Evolutionary conservation across 176 grass and related monocot genomes (phyloP).

Genomic region (Otatea glauca): DNA sequence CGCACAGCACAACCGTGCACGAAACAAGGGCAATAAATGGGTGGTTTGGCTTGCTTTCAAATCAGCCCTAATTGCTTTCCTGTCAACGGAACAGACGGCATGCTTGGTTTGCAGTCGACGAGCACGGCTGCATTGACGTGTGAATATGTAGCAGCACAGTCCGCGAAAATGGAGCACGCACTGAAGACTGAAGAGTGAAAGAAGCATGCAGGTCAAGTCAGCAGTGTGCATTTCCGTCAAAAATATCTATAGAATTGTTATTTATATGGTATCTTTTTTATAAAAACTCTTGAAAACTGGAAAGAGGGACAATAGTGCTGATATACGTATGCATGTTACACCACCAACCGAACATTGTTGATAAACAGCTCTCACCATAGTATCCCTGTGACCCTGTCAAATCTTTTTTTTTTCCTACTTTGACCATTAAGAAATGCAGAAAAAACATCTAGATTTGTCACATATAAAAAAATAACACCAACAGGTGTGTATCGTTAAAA

Average conservation of each 20-base stretch:
- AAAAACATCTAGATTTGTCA: background rate
- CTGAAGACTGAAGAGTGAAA: background rate
- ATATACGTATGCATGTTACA: background rate
- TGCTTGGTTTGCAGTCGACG: slow-evolving; percentile 27
- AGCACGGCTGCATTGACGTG: slow-evolving; percentile 12
- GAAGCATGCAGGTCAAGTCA: background rate
- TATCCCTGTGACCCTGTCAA: background rate
- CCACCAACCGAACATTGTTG: background rate
- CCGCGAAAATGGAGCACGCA: background rate
- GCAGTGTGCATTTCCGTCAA: background rate
- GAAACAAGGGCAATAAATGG: background rate
- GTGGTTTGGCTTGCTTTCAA: background rate
- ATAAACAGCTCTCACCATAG: background rate
- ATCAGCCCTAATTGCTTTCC: slow-evolving; percentile 21
- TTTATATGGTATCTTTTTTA: background rate
- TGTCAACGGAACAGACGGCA: slow-evolving; percentile 41
- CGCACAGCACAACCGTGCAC: background rate
- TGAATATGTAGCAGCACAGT: slow-evolving; percentile 22
- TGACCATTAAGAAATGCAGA: background rate
- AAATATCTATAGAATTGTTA: background rate
- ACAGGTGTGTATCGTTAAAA: background rate
- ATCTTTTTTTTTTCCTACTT: background rate
- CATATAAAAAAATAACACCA: background rate
- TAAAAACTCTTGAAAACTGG: background rate
- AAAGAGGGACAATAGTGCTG: background rate